Evolutionary conservation across 345 rosid genomes (phyloP).

Genomic region (Moricandia moricandioides): DNA sequence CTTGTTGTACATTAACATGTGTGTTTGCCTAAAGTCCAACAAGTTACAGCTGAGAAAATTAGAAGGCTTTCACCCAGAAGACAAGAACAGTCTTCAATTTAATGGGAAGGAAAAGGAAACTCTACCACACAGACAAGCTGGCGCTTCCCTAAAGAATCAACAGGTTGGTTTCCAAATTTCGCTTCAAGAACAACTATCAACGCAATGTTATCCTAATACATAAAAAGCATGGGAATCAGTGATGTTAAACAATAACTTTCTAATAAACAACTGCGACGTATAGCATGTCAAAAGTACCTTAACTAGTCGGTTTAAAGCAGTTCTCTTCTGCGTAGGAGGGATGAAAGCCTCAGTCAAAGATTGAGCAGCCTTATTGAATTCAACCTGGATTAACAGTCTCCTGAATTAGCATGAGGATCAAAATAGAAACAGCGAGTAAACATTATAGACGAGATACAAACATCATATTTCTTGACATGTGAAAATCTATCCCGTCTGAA

Average conservation of each 20-base stretch:
- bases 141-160: slow-evolving; percentile 79
- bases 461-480: slow-evolving; percentile 99
- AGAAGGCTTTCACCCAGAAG: background rate
- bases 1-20: slow-evolving; percentile 86
- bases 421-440: background rate
- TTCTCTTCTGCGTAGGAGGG: slow-evolving; percentile 76
- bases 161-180: slow-evolving; percentile 85
- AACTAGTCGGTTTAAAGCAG: slow-evolving; percentile 80
- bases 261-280: slow-evolving; percentile 1
- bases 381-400: slow-evolving; percentile 60
- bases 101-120: background rate
- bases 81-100: no score
- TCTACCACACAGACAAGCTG: slow-evolving; percentile 97
- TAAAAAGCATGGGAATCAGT: slow-evolving; percentile 21
- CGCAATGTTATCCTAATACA: slow-evolving; percentile 85
- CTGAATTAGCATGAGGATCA: slow-evolving; percentile 23
- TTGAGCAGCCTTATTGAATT: slow-evolving; percentile 98
- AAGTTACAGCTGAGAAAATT: background rate
- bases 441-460: slow-evolving; percentile 33
- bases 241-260: slow-evolving; percentile 10
- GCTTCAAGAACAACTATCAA: slow-evolving; percentile 92
- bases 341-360: slow-evolving; percentile 89
- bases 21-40: slow-evolving; percentile 80
- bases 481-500: slow-evolving; percentile 94
- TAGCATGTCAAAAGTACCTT: slow-evolving; percentile 51